Evolutionary conservation across 495 filamentous ascomycete species (phyloP).

Genomic region (Terfezia boudieri): DNA sequence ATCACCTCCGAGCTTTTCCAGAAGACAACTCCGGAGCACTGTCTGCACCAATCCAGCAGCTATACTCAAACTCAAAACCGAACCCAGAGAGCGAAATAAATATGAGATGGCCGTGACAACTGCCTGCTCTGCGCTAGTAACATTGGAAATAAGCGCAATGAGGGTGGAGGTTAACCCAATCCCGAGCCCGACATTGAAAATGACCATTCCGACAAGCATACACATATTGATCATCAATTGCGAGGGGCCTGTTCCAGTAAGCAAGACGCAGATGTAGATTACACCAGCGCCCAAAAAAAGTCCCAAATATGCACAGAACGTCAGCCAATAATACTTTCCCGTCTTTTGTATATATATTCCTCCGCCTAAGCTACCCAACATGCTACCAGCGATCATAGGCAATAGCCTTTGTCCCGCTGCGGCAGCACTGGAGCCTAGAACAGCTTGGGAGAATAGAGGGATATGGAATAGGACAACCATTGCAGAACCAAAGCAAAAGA

Average conservation of each 20-base stretch:
- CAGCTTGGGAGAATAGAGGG: conserved; percentile 60
- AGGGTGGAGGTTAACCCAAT: conserved; percentile 52
- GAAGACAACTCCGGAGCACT: conserved; percentile 36
- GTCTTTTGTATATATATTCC: conserved; percentile 54
- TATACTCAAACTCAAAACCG: conserved; percentile 47
- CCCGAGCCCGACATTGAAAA: conserved; percentile 34
- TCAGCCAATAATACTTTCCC: conserved; percentile 60
- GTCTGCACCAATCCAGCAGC: conserved; percentile 55
- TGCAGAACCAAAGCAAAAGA: conserved; percentile 50
- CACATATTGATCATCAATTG: conserved; percentile 19
- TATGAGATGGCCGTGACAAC: conserved; percentile 69
- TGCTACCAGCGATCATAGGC: conserved; percentile 39
- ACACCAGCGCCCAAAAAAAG: not conserved
- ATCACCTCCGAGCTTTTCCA: conserved; percentile 32
- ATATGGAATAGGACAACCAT: conserved; percentile 49
- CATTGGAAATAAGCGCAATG: conserved; percentile 41
- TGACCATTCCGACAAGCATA: conserved; percentile 3
- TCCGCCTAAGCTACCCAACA: conserved; percentile 44
- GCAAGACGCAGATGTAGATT: conserved; percentile 25
- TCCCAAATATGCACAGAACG: conserved; percentile 31
- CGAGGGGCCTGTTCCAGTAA: conserved; percentile 36
- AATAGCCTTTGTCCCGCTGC: conserved; percentile 42
- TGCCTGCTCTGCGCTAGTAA: conserved; percentile 43
- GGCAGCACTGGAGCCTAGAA: conserved; percentile 41
- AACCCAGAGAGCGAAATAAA: conserved; percentile 67